Evolutionary conservation across 2,329 filamentous ascomycete genomes (phyloP).

Genomic region (Lasiodiplodia theobromae): DNA sequence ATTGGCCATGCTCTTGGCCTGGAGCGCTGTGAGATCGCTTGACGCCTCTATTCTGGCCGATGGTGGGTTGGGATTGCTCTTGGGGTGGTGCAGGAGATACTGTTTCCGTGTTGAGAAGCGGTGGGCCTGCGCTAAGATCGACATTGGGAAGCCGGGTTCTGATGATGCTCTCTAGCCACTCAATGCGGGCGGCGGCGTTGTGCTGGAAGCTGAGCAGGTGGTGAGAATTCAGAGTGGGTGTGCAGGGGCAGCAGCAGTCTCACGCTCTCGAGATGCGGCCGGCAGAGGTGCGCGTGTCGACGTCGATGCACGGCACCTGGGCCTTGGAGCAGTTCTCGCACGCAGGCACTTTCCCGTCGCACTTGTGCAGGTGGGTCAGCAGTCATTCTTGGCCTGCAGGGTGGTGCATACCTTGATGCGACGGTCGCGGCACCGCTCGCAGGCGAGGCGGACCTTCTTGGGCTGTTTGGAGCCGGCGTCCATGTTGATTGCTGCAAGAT

Average conservation of each 20-base stretch:
- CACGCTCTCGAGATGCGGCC: conserved; percentile 45
- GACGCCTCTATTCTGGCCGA: not conserved
- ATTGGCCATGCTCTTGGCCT: not conserved
- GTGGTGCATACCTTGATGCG: conserved; percentile 44
- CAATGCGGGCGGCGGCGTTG: conserved; percentile 41
- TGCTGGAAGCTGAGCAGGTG: conserved; percentile 32
- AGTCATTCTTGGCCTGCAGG: not conserved
- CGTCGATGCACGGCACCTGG: conserved; percentile 46
- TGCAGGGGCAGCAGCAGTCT: not conserved
- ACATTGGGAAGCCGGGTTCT: conserved; percentile 38
- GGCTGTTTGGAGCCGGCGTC: conserved; percentile 21
- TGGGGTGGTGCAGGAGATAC: conserved; percentile 27
- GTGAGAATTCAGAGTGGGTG: not conserved
- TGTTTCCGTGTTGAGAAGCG: conserved; percentile 31
- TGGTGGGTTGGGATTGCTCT: not conserved
- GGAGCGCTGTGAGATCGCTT: not conserved
- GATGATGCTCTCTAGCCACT: conserved; percentile 47
- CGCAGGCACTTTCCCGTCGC: conserved; percentile 48
- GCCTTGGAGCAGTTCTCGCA: conserved; percentile 50
- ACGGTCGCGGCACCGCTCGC: conserved; percentile 46
- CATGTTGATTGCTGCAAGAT: not conserved
- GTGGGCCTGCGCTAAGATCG: conserved; percentile 40
- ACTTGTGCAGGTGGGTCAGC: conserved; percentile 35
- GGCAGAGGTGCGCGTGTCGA: conserved; percentile 47
- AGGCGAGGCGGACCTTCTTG: conserved; percentile 50